Percentiles rank a stretch among this genome's conserved stretches.
These are phyloP conservation scores for Xylariaceae sp. DNA, from an alignment of 2,329 filamentous ascomycete genomes.

Conservation along the genomic window DNA sequence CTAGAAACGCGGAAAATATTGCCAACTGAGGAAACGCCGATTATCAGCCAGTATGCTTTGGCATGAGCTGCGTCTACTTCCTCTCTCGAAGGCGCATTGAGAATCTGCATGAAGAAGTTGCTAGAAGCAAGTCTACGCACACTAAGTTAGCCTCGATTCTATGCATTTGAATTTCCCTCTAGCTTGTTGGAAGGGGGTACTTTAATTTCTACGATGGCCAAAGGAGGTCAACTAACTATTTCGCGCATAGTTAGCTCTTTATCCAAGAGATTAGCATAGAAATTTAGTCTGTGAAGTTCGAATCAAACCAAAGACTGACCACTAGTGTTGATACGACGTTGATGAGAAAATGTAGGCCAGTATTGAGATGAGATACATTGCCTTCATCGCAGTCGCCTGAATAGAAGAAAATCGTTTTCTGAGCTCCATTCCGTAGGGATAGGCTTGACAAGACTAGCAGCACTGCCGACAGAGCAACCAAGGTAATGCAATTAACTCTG, in stretches of 20 bases:
- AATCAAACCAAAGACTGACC: background rate
- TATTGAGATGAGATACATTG: background rate
- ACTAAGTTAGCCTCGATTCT: background rate
- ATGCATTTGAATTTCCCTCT: background rate
- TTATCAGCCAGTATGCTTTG: constrained; percentile 49
- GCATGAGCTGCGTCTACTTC: constrained; percentile 57
- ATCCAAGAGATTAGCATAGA: no score
- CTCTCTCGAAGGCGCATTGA: constrained; percentile 55
- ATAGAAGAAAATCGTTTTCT: background rate
- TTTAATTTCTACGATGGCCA: no score
- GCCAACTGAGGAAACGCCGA: constrained; percentile 51
- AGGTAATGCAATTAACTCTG: background rate
- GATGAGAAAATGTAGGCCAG: background rate
- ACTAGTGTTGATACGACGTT: background rate
- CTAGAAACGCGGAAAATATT: constrained; percentile 42
- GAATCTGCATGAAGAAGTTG: constrained; percentile 49
- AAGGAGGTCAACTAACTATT: no score
- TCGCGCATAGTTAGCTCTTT: no score
- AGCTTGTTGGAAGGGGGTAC: background rate
- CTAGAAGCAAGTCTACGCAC: background rate
- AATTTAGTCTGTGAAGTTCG: no score
- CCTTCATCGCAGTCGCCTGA: background rate
- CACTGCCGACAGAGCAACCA: background rate
- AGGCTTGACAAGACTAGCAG: background rate
- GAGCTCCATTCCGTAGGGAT: background rate